Conservation (phyloP, 352 stramenopile genomes). For the Pythium volutum region DNA sequence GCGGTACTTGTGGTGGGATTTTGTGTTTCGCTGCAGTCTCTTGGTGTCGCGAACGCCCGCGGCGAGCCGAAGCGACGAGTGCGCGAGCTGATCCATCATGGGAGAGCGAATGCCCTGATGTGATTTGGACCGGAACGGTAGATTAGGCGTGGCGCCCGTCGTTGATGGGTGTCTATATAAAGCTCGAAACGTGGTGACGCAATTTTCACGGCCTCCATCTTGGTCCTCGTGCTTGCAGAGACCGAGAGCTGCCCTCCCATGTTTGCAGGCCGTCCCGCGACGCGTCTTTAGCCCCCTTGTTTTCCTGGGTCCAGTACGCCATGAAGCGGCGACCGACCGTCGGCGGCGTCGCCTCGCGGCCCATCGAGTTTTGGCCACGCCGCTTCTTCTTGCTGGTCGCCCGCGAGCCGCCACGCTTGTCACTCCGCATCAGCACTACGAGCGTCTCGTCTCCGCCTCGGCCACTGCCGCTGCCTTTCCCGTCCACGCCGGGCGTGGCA, state of each 20-base stretch:
- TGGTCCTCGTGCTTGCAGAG: background rate
- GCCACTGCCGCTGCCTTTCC: slow-evolving; percentile 18
- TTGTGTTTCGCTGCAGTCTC: too few species aligned
- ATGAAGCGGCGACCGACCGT: slow-evolving; percentile 50
- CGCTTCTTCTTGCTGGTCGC: slow-evolving; percentile 57
- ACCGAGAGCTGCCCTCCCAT: background rate
- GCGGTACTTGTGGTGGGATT: slow-evolving; percentile 13
- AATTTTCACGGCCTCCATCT: background rate
- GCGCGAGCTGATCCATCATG: slow-evolving; percentile 22
- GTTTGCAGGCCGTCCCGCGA: background rate
- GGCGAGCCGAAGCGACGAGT: slow-evolving; percentile 19
- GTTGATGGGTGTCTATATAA: slow-evolving; percentile 3
- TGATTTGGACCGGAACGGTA: too few species aligned
- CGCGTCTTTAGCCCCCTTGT: background rate
- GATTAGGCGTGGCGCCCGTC: too few species aligned
- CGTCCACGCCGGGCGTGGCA: slow-evolving; percentile 34
- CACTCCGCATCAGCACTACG: slow-evolving; percentile 10
- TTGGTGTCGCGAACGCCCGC: slow-evolving; percentile 7
- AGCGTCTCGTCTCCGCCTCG: too few species aligned
- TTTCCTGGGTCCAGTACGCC: background rate
- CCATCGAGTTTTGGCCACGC: slow-evolving; percentile 57
- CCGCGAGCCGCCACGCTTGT: slow-evolving; percentile 28
- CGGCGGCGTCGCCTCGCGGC: slow-evolving; percentile 18
- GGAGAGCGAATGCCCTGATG: too few species aligned
- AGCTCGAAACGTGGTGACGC: background rate